phyloP scores from a whole-genome alignment of 2,329 filamentous ascomycete species.

The Claviceps quebecensis region DNA sequence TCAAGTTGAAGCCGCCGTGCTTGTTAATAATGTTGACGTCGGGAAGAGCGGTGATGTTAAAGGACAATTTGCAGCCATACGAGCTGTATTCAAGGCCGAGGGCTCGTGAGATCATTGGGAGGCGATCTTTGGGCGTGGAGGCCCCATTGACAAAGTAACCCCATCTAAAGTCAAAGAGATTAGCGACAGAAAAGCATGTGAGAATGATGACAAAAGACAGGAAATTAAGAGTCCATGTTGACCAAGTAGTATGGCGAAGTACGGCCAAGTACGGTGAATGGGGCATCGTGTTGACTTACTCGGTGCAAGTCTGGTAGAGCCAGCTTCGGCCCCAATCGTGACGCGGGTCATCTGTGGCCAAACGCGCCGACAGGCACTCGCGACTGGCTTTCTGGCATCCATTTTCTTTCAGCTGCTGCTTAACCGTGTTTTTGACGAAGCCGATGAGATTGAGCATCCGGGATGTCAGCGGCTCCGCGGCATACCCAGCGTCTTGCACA shows the following conservation, averaged over 20 bases:
- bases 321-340: conserved; percentile 23
- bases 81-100: conserved; percentile 50
- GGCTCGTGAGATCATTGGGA: conserved; percentile 59
- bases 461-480: conserved; percentile 22
- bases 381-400: conserved; percentile 9
- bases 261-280: too few species aligned
- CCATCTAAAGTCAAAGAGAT: conserved; percentile 38
- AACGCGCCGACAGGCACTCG: conserved; percentile 19
- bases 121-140: conserved; percentile 46
- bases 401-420: background rate
- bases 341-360: conserved; percentile 9
- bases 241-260: too few species aligned
- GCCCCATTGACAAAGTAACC: conserved; percentile 66
- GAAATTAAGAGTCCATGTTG: too few species aligned
- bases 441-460: conserved; percentile 40
- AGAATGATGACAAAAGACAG: too few species aligned
- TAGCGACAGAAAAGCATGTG: background rate
- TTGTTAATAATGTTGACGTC: conserved; percentile 58
- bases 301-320: conserved; percentile 41
- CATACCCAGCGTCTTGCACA: conserved; percentile 28
- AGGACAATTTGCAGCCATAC: conserved; percentile 49
- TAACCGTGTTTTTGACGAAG: conserved; percentile 22
- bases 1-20: conserved; percentile 59
- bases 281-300: conserved; percentile 21
- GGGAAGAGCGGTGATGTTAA: conserved; percentile 52